Conservation (phyloP, 306 rosid genomes). For the Vigna hirtella region DNA sequence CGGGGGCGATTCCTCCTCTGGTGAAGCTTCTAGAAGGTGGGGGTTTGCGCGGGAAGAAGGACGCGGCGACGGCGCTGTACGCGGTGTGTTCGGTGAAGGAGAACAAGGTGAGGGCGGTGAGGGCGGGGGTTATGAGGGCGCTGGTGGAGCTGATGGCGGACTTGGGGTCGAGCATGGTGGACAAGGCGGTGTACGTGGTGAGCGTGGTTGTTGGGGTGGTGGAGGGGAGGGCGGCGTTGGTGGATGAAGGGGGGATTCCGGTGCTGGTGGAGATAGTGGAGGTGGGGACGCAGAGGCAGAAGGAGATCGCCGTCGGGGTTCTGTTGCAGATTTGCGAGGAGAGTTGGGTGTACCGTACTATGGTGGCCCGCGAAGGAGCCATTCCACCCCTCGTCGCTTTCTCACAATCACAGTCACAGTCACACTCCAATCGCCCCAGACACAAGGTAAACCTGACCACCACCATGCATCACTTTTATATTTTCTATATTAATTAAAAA, state of each 20-base stretch:
- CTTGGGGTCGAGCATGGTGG: constrained; percentile 80
- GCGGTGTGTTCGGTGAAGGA: constrained; percentile 75
- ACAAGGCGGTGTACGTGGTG: constrained; percentile 76
- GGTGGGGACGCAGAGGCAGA: constrained; percentile 81
- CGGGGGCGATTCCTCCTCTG: constrained; percentile 77
- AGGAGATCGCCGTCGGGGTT: constrained; percentile 75
- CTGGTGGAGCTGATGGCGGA: constrained; percentile 87
- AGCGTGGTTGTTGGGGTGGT: constrained; percentile 63
- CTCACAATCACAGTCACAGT: constrained; percentile 65
- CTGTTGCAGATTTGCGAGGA: constrained; percentile 71
- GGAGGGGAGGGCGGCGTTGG: constrained; percentile 68
- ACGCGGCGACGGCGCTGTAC: constrained; percentile 84
- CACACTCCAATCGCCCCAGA: constrained; percentile 66
- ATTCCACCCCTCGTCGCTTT: constrained; percentile 83
- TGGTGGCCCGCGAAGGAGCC: constrained; percentile 94
- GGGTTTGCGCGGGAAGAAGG: constrained; percentile 75
- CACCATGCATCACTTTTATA: too few species aligned
- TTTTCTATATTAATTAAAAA: too few species aligned
- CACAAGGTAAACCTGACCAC: constrained; percentile 57
- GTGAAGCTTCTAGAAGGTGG: constrained; percentile 75
- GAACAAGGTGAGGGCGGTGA: constrained; percentile 73
- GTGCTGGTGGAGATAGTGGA: constrained; percentile 84
- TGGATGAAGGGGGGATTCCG: constrained; percentile 82
- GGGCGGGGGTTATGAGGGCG: constrained; percentile 75
- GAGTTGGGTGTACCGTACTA: constrained; percentile 54